Conservation (phyloP, 2,329 filamentous ascomycete species). For the Pseudohalonectria lignicola region DNA sequence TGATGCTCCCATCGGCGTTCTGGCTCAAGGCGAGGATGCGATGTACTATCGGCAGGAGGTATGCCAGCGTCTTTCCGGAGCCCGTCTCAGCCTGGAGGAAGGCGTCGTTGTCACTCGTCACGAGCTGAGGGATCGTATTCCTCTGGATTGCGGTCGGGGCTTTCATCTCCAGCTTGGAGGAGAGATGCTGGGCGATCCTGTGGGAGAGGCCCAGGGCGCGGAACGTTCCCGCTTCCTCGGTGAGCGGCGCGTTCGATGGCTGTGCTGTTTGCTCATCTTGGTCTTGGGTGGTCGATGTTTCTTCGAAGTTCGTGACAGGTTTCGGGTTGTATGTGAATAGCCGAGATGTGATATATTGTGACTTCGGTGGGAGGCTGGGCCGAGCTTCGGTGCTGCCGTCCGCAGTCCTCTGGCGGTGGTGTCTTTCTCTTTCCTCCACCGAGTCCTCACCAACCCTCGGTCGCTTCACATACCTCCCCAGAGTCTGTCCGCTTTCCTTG, state of each 20-base stretch:
- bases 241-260: constrained; percentile 84
- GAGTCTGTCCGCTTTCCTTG: constrained; percentile 6
- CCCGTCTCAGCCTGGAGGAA: constrained; percentile 97
- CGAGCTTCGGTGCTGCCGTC: constrained; percentile 13
- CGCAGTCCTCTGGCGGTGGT: constrained; percentile 9
- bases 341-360: constrained; percentile 59
- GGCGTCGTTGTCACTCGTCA: constrained; percentile 75
- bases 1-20: constrained; percentile 30
- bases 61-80: constrained; percentile 95
- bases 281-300: constrained; percentile 29
- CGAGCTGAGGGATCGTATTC: constrained; percentile 69
- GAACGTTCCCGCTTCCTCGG: constrained; percentile 76
- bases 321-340: constrained; percentile 85
- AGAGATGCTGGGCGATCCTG: constrained; percentile 69
- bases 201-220: constrained; percentile 74
- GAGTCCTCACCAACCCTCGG: constrained; percentile 13
- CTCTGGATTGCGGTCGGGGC: constrained; percentile 93
- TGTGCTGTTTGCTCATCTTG: constrained; percentile 45
- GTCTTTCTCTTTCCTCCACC: constrained; percentile 15
- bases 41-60: constrained; percentile 85
- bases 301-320: constrained; percentile 51
- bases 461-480: constrained; percentile 16
- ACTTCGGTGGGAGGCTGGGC: constrained; percentile 11
- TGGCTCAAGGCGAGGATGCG: constrained; percentile 69
- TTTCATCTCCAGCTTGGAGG: constrained; percentile 77